Base-by-base conservation (phyloP, 179 eudicot species). In the Beta macrorhiza region DNA sequence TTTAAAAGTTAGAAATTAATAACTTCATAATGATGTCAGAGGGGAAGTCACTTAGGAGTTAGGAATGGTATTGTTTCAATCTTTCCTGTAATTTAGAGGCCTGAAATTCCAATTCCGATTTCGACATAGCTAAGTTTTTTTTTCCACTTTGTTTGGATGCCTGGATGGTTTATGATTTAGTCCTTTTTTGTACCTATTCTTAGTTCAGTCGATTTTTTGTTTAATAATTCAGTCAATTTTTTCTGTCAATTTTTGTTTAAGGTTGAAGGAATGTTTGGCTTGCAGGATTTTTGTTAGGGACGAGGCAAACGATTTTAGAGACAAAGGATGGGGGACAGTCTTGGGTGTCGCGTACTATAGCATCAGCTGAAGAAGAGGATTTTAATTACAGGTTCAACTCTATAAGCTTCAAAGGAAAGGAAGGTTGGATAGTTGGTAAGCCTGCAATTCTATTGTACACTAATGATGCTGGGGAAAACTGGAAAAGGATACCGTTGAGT, bases 361-460 rank as follows among this genome's bases (percentile, higher is more conserved):
- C 90, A 49, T 92, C 99, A 52, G 99, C 99, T 57, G 99, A 95
- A 84, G 98, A 92, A 57, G 98, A 95, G 88, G 99, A 95, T 84
- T 95, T 95, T 81, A 95, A 93, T 82, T 95, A 95, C 86, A 91
- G 98, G 79, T 95, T 95, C 81, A 95, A 93, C 80, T 90, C 91
- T 79, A 93, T 93, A 83, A 95, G 98, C 82, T 95, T 95, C 80
- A 90, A 76, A 79, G 99, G 98, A 22, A 93, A 95, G 79, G 99
- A 95, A 78, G 98, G 99, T 29, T 95, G 99, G 99, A 93, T 95
- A 76, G 87, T 95, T 44, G 99, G 99, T 81, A 95, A 95, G 87
- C 99, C 99, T n/a, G 93, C 98, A 58, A 95, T 95, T 81, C 81
- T 95, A 29, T 84, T 95, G 84, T 85, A 93, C 86, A 92, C 99